Evolutionary conservation across 1,284 basidiomycete genomes (phyloP), one percentile per base, ranked within the genome.

Genomic region (Trichosporon faecale): DNA sequence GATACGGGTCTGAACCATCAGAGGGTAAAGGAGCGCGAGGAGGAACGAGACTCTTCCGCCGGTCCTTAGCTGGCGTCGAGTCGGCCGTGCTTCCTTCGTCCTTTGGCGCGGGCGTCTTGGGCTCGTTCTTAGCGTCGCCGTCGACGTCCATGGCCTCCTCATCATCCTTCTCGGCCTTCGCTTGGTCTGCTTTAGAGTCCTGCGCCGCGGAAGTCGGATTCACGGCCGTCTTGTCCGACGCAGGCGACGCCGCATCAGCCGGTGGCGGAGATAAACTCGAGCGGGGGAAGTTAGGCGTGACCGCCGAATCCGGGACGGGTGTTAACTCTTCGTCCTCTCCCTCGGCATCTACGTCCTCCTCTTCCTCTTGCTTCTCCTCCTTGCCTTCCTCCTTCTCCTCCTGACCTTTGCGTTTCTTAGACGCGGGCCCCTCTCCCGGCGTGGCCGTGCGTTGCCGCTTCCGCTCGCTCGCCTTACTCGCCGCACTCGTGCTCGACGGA

Each of bases 251-350:
- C n/a, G 23, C 55, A 31, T 27, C 55, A 16, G 14, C 25, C 2
- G 68, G 66, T 9, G 65, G 69, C 9, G 69, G 66, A 1, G 69
- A 67, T 23, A 70, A 25, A 27, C 69, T 70, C 8, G 68, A 66
- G 0, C 68, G 64, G 14, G 18, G 31, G 18, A 64, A 21, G 49
- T 35, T 40, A 8, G 64, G 55, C 3, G 68, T 60, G 0, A 27
- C 37, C 23, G 61, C 68, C 6, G 65, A 64, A 7, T 70, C 69
- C 8, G 72, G 69, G 12, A 72, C 64, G 8, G 72, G 72, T 2
- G 69, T 72, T 8, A 72, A 66, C 40, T 66, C 66, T n/a, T 70
- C 70, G 25, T 74, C 69, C 27, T 86, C 77, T 85, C 87, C 70
- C 83, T 84, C 33, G 85, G 81, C 82, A 29, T 81, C 52, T 9